phyloP scores from a whole-genome alignment of 768 basidiomycete genomes.

The Leccinum rimulosum region DNA sequence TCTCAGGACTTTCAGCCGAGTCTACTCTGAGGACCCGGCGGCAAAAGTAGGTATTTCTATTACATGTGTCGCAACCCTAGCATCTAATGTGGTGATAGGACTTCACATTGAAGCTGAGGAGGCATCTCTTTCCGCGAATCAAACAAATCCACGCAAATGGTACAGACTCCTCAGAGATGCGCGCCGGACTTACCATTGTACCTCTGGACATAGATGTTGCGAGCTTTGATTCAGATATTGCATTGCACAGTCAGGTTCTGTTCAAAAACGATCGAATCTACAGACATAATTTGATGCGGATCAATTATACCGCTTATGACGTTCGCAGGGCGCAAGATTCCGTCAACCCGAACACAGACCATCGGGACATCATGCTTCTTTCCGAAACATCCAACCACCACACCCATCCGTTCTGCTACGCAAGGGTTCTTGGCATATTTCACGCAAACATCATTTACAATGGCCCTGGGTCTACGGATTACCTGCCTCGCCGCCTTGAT shows the following conservation, averaged over 20 bases:
- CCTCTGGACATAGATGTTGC: too few species aligned
- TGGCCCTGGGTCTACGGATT: background rate
- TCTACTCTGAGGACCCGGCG: background rate
- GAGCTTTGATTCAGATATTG: too few species aligned
- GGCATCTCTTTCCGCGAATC: too few species aligned
- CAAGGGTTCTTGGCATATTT: background rate
- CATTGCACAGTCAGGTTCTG: background rate
- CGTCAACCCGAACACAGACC: background rate
- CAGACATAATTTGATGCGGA: background rate
- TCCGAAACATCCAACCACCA: background rate
- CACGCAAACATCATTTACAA: background rate
- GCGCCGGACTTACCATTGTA: too few species aligned
- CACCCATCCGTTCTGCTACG: background rate
- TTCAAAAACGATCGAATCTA: background rate
- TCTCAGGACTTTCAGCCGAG: background rate
- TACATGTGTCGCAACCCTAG: background rate
- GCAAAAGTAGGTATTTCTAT: background rate
- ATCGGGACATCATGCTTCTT: background rate
- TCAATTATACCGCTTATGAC: background rate
- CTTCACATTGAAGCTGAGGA: too few species aligned
- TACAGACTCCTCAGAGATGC: too few species aligned
- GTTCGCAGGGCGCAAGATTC: background rate
- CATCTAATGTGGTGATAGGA: background rate
- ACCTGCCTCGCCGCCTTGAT: background rate
- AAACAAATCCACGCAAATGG: too few species aligned